A percentile compares a stretch with the other conserved stretches of the same genome.
Conservation (phyloP, 306 rosid species). For the Notholithocarpus densiflorus region DNA sequence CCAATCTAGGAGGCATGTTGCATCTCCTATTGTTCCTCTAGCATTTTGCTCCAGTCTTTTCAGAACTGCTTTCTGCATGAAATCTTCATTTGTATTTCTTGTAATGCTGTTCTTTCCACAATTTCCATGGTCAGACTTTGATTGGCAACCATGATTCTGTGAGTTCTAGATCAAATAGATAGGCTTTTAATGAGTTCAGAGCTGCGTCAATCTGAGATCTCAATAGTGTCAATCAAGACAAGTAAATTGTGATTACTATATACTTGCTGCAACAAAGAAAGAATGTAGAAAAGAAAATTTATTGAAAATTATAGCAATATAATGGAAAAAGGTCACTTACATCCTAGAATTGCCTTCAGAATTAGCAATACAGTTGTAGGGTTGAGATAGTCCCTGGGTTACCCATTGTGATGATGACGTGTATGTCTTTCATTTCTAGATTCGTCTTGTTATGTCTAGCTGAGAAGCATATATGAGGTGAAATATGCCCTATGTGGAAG, state of each 20-base stretch:
- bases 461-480: too few relatives aligned
- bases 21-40: neutral
- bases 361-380: too few relatives aligned
- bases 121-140: neutral
- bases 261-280: neutral
- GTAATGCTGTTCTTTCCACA: neutral
- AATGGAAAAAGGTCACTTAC: too few relatives aligned
- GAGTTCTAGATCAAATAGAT: neutral
- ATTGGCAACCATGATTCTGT: neutral
- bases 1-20: neutral
- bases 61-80: neutral
- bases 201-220: neutral
- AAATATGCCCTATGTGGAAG: too few relatives aligned
- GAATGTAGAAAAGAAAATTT: too few relatives aligned
- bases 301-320: too few relatives aligned
- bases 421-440: too few relatives aligned
- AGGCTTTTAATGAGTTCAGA: neutral
- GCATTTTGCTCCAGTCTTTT: neutral
- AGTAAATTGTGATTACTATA: neutral
- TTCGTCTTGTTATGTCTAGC: too few relatives aligned
- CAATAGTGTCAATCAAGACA: neutral
- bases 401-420: too few relatives aligned
- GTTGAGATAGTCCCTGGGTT: too few relatives aligned
- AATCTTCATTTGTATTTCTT: neutral
- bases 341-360: too few relatives aligned